phyloP scores from a whole-genome alignment of 768 basidiomycete genomes.

The Boletus pseudo-olivaceus region DNA sequence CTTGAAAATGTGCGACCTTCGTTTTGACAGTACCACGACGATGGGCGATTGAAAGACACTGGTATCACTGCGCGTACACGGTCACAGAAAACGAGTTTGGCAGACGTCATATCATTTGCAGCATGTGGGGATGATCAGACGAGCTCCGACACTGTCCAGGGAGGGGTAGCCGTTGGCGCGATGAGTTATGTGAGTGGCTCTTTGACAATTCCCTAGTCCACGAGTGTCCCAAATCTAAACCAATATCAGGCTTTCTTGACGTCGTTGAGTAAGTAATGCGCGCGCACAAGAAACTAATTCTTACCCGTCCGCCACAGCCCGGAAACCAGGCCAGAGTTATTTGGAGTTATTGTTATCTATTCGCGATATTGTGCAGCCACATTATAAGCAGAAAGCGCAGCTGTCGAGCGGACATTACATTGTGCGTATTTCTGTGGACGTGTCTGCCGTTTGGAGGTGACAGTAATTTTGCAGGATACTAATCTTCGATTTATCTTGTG shows the following conservation, averaged over 20 bases:
- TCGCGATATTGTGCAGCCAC: constrained; percentile 54
- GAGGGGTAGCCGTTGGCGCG: constrained; percentile 67
- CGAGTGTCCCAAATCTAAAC: neutral
- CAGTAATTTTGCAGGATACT: constrained; percentile 21
- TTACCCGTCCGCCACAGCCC: constrained; percentile 24
- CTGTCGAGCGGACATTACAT: constrained; percentile 71
- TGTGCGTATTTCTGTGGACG: constrained; percentile 29
- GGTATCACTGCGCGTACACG: constrained; percentile 35
- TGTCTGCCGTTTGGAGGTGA: neutral
- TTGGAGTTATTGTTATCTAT: constrained; percentile 56
- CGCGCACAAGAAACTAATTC: neutral
- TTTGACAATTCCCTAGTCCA: neutral
- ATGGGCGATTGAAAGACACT: constrained; percentile 48
- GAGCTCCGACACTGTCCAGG: constrained; percentile 66
- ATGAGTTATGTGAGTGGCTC: constrained; percentile 68
- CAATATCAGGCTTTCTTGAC: constrained; percentile 56
- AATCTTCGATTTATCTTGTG: constrained; percentile 30
- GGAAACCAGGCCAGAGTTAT: constrained; percentile 60
- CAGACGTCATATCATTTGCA: constrained; percentile 81
- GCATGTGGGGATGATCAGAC: constrained; percentile 70
- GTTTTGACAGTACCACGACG: constrained; percentile 50
- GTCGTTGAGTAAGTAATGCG: constrained; percentile 38
- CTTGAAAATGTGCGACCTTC: neutral
- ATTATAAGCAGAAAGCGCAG: constrained; percentile 70
- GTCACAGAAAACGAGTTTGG: constrained; percentile 51